phyloP scores from a whole-genome alignment of 495 filamentous ascomycete genomes.

The Daldinia bambusicola region DNA sequence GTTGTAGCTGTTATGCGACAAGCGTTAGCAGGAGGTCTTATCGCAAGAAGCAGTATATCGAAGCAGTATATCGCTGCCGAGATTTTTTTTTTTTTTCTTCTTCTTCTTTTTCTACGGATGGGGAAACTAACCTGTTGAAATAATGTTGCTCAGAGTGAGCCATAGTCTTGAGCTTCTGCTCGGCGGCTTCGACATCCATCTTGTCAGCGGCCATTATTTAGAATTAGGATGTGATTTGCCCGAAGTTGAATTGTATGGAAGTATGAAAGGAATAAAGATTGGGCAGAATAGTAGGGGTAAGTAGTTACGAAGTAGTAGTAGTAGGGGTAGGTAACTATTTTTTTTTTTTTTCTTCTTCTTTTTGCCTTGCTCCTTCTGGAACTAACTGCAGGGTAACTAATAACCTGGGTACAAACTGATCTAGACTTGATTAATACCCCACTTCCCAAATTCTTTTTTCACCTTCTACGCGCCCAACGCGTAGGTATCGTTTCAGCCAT shows the following conservation, averaged over 20 bases:
- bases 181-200: constrained; percentile 61
- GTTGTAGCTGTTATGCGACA: constrained; percentile 74
- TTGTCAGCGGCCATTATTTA: constrained; percentile 52
- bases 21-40: constrained; percentile 47
- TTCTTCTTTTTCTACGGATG: background rate
- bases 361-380: constrained; percentile 25
- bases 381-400: constrained; percentile 21
- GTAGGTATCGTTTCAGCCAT: background rate
- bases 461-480: background rate
- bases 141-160: constrained; percentile 94
- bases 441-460: background rate
- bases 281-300: constrained; percentile 7
- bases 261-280: constrained; percentile 22
- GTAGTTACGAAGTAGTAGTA: background rate
- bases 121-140: constrained; percentile 83
- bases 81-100: background rate
- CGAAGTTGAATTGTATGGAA: constrained; percentile 11
- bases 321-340: constrained; percentile 17
- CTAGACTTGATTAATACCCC: constrained; percentile 24
- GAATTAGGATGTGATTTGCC: background rate
- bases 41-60: constrained; percentile 2
- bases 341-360: constrained; percentile 26
- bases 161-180: constrained; percentile 68
- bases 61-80: constrained; percentile 25
- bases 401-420: constrained; percentile 25